Evolutionary conservation across 2,329 filamentous ascomycete genomes (phyloP), one percentile per base, ranked within the genome.

Genomic region (Aphanoascus verrucosus): DNA sequence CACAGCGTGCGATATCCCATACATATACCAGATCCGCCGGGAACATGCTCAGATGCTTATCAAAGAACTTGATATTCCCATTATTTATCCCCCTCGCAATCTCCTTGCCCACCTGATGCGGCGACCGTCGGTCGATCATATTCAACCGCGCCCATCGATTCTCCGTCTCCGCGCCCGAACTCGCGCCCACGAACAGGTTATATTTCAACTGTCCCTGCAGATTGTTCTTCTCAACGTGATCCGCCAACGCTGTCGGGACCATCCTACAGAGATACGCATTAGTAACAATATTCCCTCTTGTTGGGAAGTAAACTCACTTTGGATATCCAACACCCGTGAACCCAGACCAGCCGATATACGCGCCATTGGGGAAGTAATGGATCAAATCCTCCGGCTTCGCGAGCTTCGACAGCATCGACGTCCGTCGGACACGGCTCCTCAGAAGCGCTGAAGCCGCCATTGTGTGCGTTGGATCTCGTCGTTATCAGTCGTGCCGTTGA

Each of bases 41-140:
- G 68, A 94, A 94, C 88, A 94, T 94, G 70, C 84, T 89, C 65
- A 94, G 69, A 73, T 94, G 88, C 74, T 94, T 94, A 69, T 94
- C 88, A 67, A 94, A 94, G 72, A 94, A 94, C 58, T 91, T 83
- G 72, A 94, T 94, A 60, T 84, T 78, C 42, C 88, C 88, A 62
- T 84, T 82, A 69, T 94, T 94, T 72, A 94, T 94, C 8, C 88
- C 88, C 74, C 88, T 91, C 56, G 88, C 81, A 60, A 94, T 94
- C 55, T 86, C 79, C 75, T 94, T 94, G 65, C 88, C 88, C 56
- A 94, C 88, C 67, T 94, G 88, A 72, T 94, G 88, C 53, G 88
- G 88, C 61, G 81, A 80, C 54, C 88, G 80, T 54, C 88, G 78
- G 73, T 91, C 84, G 63, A 94, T 94, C 88, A 94, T 94, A 72